A percentile compares a stretch with the other conserved stretches of the same genome.
Evolutionary conservation across 1,139 yeast genomes (phyloP).

Genomic region (Yamadazyma sp.): DNA sequence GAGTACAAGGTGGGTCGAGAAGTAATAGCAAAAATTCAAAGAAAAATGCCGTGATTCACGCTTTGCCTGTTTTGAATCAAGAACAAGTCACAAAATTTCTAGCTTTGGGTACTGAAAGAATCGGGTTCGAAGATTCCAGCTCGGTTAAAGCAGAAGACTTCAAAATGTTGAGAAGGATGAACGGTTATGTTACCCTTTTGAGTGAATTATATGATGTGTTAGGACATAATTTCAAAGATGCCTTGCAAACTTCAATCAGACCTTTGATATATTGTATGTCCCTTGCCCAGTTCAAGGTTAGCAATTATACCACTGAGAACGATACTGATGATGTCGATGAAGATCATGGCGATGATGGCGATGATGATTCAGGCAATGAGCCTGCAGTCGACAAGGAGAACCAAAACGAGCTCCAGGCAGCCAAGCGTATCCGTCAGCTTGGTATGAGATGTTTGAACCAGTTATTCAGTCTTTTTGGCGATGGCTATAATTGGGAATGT

Average conservation of each 20-base stretch:
- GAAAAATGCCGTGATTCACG: slow-evolving; percentile 72
- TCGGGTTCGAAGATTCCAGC: slow-evolving; percentile 45
- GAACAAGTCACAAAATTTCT: slow-evolving; percentile 60
- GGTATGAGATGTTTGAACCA: slow-evolving; percentile 60
- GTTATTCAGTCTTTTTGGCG: slow-evolving; percentile 50
- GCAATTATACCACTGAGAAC: slow-evolving; percentile 19
- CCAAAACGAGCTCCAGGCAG: slow-evolving; percentile 38
- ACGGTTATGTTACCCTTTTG: slow-evolving; percentile 73
- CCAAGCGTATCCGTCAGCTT: slow-evolving; percentile 56
- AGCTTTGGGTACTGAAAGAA: slow-evolving; percentile 57
- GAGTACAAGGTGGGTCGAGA: slow-evolving; percentile 61
- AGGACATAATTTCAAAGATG: slow-evolving; percentile 56
- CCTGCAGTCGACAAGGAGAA: slow-evolving; percentile 14
- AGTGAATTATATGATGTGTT: slow-evolving; percentile 62
- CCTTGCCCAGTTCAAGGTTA: slow-evolving; percentile 51
- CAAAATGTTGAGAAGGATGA: slow-evolving; percentile 47
- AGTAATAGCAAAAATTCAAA: slow-evolving; percentile 73
- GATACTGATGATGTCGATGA: slow-evolving; percentile 15
- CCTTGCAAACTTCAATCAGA: slow-evolving; percentile 52
- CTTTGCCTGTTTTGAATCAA: slow-evolving; percentile 63
- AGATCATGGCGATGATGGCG: slow-evolving; percentile 16
- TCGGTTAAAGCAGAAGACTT: slow-evolving; percentile 18
- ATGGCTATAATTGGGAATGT: slow-evolving; percentile 54
- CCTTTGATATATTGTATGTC: slow-evolving; percentile 63
- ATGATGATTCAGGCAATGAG: not conserved